These are phyloP conservation scores for Penicillium atrosanguineum DNA, from an alignment of 495 filamentous ascomycete species.

Conservation along the genomic window DNA sequence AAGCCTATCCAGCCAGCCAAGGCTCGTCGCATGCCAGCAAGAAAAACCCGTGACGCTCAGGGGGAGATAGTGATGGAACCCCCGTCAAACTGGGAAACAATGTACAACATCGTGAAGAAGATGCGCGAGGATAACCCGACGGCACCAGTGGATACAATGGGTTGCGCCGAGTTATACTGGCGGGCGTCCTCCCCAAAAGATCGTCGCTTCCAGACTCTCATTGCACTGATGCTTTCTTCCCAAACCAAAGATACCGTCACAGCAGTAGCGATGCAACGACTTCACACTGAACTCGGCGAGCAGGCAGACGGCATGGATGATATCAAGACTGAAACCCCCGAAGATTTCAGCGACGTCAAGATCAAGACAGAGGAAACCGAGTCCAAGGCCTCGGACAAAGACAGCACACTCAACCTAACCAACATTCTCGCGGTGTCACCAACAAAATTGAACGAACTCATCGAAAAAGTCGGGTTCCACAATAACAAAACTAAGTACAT, in stretches of 20 bases:
- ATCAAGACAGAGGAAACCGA: conserved; percentile 22
- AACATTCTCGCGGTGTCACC: conserved; percentile 76
- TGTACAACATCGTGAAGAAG: conserved; percentile 72
- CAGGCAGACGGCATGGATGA: not conserved
- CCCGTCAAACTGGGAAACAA: conserved; percentile 79
- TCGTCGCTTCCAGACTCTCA: conserved; percentile 84
- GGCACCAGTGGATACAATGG: conserved; percentile 97
- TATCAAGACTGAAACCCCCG: conserved; percentile 17
- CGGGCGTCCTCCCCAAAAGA: conserved; percentile 47
- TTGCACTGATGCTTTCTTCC: conserved; percentile 91
- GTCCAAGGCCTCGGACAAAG: conserved; percentile 26
- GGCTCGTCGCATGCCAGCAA: conserved; percentile 60
- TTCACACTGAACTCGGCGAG: conserved; percentile 69
- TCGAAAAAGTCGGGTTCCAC: conserved; percentile 86
- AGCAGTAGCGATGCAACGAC: conserved; percentile 73
- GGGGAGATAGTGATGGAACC: conserved; percentile 58
- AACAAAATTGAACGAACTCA: conserved; percentile 70
- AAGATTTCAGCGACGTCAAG: not conserved
- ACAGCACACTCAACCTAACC: conserved; percentile 64
- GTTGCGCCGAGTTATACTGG: conserved; percentile 73
- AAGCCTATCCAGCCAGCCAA: conserved; percentile 31
- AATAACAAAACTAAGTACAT: conserved; percentile 95
- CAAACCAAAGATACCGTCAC: conserved; percentile 97
- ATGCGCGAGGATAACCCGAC: conserved; percentile 73
- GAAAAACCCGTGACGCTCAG: conserved; percentile 55